Conservation (phyloP, 805 yeast genomes). For the Hermanozyma aechmeae region DNA sequence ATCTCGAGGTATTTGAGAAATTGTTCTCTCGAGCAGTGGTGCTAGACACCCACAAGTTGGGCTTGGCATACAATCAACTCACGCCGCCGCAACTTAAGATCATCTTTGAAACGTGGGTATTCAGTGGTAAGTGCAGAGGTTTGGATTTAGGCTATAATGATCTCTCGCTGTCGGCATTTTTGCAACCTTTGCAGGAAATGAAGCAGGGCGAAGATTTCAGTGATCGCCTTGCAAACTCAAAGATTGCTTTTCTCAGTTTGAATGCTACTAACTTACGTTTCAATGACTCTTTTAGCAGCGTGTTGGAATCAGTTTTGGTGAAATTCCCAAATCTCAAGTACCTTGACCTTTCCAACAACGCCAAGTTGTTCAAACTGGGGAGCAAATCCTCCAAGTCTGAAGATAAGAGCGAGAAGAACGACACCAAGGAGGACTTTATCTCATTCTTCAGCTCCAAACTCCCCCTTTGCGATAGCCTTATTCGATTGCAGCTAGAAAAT, state of each 20-base stretch:
- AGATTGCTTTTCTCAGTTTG: conserved; percentile 44
- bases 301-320: conserved; percentile 42
- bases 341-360: conserved; percentile 67
- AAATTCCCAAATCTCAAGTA: conserved; percentile 53
- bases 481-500: conserved; percentile 63
- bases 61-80: conserved; percentile 69
- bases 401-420: neutral
- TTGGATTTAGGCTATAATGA: conserved; percentile 83
- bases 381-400: neutral
- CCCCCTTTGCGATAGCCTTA: conserved; percentile 58
- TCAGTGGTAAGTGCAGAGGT: conserved; percentile 45
- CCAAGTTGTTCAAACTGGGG: conserved; percentile 31
- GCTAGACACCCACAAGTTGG: conserved; percentile 51
- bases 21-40: conserved; percentile 49
- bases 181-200: conserved; percentile 30
- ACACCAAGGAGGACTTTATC: conserved; percentile 23
- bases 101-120: conserved; percentile 49
- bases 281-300: conserved; percentile 37
- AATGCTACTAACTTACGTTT: conserved; percentile 53
- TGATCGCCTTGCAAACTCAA: conserved; percentile 11
- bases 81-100: conserved; percentile 47
- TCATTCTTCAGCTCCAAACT: conserved; percentile 51
- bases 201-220: conserved; percentile 11
- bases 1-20: conserved; percentile 44
- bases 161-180: conserved; percentile 27